Conservation (phyloP, 2,329 filamentous ascomycete genomes). For the Penicillium glabrum region DNA sequence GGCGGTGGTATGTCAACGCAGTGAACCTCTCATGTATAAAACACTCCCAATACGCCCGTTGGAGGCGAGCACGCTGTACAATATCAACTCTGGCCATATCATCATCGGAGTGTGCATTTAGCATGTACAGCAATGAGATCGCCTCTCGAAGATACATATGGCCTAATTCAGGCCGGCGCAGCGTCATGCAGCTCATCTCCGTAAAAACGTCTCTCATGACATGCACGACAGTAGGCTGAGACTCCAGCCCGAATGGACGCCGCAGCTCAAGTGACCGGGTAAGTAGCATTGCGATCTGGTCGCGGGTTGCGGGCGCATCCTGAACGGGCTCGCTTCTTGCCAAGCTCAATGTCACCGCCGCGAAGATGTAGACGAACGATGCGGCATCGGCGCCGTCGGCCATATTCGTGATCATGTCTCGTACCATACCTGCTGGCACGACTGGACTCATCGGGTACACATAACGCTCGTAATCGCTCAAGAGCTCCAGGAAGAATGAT, state of each 20-base stretch:
- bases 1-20: slow-evolving; percentile 52
- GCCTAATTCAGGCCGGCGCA: slow-evolving; percentile 50
- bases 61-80: slow-evolving; percentile 43
- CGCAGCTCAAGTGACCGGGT: slow-evolving; percentile 38
- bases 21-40: slow-evolving; percentile 60
- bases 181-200: slow-evolving; percentile 53
- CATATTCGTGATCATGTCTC: slow-evolving; percentile 36
- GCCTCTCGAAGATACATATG: slow-evolving; percentile 54
- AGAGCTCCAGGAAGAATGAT: slow-evolving; percentile 36
- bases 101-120: slow-evolving; percentile 45
- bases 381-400: slow-evolving; percentile 37
- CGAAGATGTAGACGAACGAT: slow-evolving; percentile 48
- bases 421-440: slow-evolving; percentile 43
- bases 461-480: slow-evolving; percentile 46
- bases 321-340: slow-evolving; percentile 29
- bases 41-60: slow-evolving; percentile 57
- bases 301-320: slow-evolving; percentile 27
- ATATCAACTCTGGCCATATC: slow-evolving; percentile 30
- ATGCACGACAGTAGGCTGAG: slow-evolving; percentile 45
- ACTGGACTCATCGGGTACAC: slow-evolving; percentile 52
- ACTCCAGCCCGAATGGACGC: slow-evolving; percentile 39
- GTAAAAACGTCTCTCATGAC: slow-evolving; percentile 55
- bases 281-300: slow-evolving; percentile 25
- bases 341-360: slow-evolving; percentile 47
- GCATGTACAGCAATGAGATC: slow-evolving; percentile 47